Base-by-base conservation (phyloP, 2,329 filamentous ascomycete genomes). In the Penicillium sp. region DNA sequence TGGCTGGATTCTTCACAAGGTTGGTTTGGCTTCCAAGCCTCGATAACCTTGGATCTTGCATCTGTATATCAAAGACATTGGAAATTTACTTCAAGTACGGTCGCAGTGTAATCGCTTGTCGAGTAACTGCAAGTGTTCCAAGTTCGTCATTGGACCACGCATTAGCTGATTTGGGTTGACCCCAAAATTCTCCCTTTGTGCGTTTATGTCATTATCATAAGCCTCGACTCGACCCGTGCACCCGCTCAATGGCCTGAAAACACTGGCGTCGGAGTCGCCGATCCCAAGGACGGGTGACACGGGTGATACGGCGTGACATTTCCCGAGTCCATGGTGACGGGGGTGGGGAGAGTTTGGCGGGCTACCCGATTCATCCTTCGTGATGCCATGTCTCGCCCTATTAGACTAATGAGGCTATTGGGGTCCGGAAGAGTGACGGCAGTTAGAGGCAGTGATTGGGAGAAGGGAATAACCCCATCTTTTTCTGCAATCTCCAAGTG, bases 251-350 rank as follows among this genome's bases (percentile, higher is more conserved):
- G 40, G 39, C 41, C 46, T 47, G 29, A 33, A 47, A 29, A 23
- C 20, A 25, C 20, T 25, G 38, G 20, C 20, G 33, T 47, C 44
- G 44, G 44, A 35, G 44, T 41, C 20, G 42, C 35, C 42, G 33
- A 15, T 40, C 38, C 23, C 12, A 27, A 13, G 13, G 37, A 25
- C 24, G 15, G 15, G 15, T 20, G 37, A 20, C 10, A 20, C 37
- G 37, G 20, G 20, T 23, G 20, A 23, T 3, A 40, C 15, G 40
- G 33, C 45, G 32, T 38, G 39, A 42, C 27, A 42, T 35, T 18
- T 53, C 42, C 54, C 52, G 39, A 31, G 35, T 12, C 50, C 49
- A 41, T 47, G 48, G 44, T 50, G 43, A 60, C 38, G 44, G 54
- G 48, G 37, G 42, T 8, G 39, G 20, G 25, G 46, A 46, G 52